These are phyloP conservation scores for Aspergillus biplanus DNA, from an alignment of 495 filamentous ascomycete species.

Conservation along the genomic window DNA sequence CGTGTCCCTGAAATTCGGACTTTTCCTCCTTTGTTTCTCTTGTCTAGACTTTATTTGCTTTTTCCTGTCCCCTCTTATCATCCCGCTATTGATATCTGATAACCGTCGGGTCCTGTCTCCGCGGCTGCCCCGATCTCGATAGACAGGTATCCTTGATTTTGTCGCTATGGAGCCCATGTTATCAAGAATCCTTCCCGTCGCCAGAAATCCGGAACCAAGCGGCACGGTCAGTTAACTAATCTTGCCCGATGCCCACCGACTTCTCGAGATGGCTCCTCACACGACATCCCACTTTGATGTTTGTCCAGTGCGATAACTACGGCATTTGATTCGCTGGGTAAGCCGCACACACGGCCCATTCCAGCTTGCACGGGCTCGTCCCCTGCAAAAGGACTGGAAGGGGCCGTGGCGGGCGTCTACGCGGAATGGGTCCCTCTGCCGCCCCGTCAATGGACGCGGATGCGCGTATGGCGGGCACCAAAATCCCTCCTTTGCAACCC, in stretches of 20 bases:
- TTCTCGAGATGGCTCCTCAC: not conserved
- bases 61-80: not conserved
- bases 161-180: not conserved
- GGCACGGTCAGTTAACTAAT: slow-evolving; percentile 2
- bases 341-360: slow-evolving; percentile 4
- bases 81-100: slow-evolving; percentile 2
- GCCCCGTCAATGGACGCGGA: slow-evolving; percentile 18
- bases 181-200: slow-evolving; percentile 1
- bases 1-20: not conserved
- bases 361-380: slow-evolving; percentile 7
- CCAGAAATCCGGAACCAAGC: slow-evolving; percentile 8
- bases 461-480: slow-evolving; percentile 8
- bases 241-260: not conserved
- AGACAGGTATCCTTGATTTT: not conserved
- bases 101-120: not conserved
- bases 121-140: not conserved
- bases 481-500: too few relatives aligned
- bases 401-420: slow-evolving; percentile 12
- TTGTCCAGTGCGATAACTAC: slow-evolving; percentile 7
- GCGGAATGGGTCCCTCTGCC: slow-evolving; percentile 8
- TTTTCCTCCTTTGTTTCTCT: not conserved
- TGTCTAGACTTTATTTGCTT: slow-evolving; percentile 1
- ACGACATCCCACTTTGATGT: slow-evolving; percentile 10
- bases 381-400: slow-evolving; percentile 7
- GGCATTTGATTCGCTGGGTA: slow-evolving; percentile 21